Conservation (phyloP, 1,284 basidiomycete genomes). For the Chalciporus piperatoides region DNA sequence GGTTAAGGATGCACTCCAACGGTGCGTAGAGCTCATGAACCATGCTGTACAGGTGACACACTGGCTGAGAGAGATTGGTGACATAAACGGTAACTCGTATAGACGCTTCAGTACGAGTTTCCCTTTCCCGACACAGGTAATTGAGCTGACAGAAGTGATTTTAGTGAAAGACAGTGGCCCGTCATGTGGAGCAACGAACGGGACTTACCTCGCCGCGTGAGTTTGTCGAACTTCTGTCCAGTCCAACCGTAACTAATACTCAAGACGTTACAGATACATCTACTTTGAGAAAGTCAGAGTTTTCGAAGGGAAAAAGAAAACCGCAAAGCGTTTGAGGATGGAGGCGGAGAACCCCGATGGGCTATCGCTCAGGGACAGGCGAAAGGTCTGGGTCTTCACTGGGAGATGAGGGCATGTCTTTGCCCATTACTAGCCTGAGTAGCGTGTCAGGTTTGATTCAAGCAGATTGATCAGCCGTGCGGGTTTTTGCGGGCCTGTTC, state of each 20-base stretch:
- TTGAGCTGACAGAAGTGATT: background rate
- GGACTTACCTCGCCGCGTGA: background rate
- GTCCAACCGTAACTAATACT: conserved; percentile 24
- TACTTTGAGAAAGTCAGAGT: conserved; percentile 51
- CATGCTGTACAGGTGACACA: conserved; percentile 36
- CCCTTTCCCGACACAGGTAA: background rate
- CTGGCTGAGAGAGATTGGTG: conserved; percentile 46
- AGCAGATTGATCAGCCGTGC: no score
- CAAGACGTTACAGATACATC: conserved; percentile 33
- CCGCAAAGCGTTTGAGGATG: conserved; percentile 36
- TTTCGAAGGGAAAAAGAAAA: conserved; percentile 47
- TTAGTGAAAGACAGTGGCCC: background rate
- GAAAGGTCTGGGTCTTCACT: background rate
- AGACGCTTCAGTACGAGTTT: conserved; percentile 42
- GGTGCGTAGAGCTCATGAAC: background rate
- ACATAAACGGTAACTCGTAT: conserved; percentile 46
- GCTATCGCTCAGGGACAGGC: conserved; percentile 30
- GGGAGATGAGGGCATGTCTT: background rate
- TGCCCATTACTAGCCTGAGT: no score
- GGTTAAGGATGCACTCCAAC: background rate
- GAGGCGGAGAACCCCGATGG: conserved; percentile 34
- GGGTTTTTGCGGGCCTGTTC: no score
- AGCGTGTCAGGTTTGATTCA: no score
- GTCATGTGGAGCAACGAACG: background rate
- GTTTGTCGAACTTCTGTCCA: background rate